Evolutionary conservation across 352 stramenopile genomes (phyloP), one percentile per base, ranked within the genome.

Genomic region (Peronospora tabacina): DNA sequence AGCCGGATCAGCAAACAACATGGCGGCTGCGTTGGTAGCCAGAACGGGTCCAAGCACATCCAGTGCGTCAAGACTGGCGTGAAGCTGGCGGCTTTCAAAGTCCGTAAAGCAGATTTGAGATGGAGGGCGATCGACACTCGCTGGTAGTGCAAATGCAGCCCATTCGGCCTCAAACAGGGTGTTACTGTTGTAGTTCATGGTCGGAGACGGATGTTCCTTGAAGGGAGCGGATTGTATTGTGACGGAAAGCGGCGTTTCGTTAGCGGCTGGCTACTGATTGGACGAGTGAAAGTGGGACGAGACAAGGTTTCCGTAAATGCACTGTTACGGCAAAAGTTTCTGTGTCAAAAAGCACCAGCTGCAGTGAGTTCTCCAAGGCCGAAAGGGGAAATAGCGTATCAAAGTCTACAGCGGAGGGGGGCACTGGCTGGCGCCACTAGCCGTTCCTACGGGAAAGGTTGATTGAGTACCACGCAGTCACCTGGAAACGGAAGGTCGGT

Each of bases 201-300:
- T 40, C 26, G 22, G 37, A 35, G 9, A n/a, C n/a, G 32, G 1
- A n/a, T 34, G 15, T 47, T 45, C 33, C 47, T 57, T 53, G 48
- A 58, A 61, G 57, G 34, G 34, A 30, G 51, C 17, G 29, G 51
- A 52, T 60, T 49, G 32, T 24, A 16, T 61, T 65, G 51, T 65
- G 57, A 52, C 50, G 40, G 32, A 50, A 22, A 38, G 37, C 56
- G 45, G 40, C 36, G 15, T 30, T 53, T 53, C 43, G 50, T 49
- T 37, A 44, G 22, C 16, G 20, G 16, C 41, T 10, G 22, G 17
- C 13, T 16, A 13, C 28, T 34, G 44, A 50, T 50, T 50, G 33
- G 45, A 2, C 29, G 13, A 34, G 22, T 26, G 20, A 20, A 13
- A 39, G 43, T 44, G 39, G 48, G 5, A 42, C 41, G 7, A 28